Percentiles rank a stretch among this genome's conserved stretches.
These are phyloP conservation scores for Candida buenavistaensis DNA, from an alignment of 1,139 yeast species.

Conservation along the genomic window DNA sequence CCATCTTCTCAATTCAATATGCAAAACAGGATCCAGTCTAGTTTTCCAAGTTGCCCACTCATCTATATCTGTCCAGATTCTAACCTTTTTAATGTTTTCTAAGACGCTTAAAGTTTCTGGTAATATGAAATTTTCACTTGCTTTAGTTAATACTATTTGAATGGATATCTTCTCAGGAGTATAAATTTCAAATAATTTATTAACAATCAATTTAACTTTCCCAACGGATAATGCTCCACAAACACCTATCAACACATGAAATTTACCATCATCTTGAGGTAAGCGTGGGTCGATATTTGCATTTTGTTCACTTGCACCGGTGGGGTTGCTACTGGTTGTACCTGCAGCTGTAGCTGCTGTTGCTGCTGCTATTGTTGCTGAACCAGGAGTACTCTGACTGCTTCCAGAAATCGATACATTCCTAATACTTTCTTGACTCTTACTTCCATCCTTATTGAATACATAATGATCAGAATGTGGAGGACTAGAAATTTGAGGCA, in stretches of 20 bases:
- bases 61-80: slow-evolving; percentile 86
- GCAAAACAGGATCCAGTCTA: slow-evolving; percentile 88
- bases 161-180: slow-evolving; percentile 72
- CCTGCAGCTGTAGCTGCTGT: slow-evolving; percentile 8
- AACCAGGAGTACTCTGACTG: slow-evolving; percentile 14
- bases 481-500: slow-evolving; percentile 4
- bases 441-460: slow-evolving; percentile 7
- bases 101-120: slow-evolving; percentile 49
- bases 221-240: slow-evolving; percentile 85
- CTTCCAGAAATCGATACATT: slow-evolving; percentile 5
- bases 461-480: slow-evolving; percentile 3
- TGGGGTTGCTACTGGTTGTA: slow-evolving; percentile 11
- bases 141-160: slow-evolving; percentile 76
- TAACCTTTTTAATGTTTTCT: slow-evolving; percentile 45
- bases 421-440: slow-evolving; percentile 12
- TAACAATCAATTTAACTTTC: slow-evolving; percentile 72
- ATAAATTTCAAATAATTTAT: slow-evolving; percentile 77
- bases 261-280: slow-evolving; percentile 88
- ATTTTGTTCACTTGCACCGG: slow-evolving; percentile 40
- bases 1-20: slow-evolving; percentile 92
- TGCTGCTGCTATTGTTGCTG: slow-evolving; percentile 13
- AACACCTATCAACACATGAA: slow-evolving; percentile 84
- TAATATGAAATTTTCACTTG: slow-evolving; percentile 79
- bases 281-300: slow-evolving; percentile 73
- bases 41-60: slow-evolving; percentile 90